Conservation (phyloP, 2,329 filamentous ascomycete species). For the Cadophora luteo-olivacea region DNA sequence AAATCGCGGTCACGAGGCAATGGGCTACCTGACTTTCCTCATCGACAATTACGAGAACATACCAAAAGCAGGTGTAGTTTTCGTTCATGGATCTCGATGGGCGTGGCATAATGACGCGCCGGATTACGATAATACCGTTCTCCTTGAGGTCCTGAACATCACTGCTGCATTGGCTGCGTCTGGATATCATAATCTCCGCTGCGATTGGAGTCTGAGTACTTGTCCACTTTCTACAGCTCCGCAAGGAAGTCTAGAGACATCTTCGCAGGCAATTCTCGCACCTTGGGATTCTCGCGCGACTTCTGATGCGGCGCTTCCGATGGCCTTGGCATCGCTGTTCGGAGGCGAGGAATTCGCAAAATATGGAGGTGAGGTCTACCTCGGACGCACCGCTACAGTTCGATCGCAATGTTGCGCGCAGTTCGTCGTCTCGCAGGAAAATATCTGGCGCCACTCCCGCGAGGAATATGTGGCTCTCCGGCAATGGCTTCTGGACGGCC, state of each 20-base stretch:
- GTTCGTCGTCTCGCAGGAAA: constrained; percentile 57
- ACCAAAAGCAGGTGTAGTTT: constrained; percentile 48
- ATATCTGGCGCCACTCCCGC: constrained; percentile 54
- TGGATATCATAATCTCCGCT: constrained; percentile 57
- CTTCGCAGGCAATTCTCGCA: constrained; percentile 47
- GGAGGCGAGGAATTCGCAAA: constrained; percentile 43
- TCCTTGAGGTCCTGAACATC: constrained; percentile 49
- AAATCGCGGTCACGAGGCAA: constrained; percentile 55
- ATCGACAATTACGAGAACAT: constrained; percentile 53
- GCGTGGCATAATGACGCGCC: constrained; percentile 54
- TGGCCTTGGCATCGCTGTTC: constrained; percentile 46
- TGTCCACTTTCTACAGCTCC: constrained; percentile 45
- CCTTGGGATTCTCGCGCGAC: constrained; percentile 52
- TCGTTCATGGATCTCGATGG: constrained; percentile 51
- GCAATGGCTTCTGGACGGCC: constrained; percentile 57
- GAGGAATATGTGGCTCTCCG: constrained; percentile 59
- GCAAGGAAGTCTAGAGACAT: constrained; percentile 51
- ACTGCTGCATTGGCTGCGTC: constrained; percentile 46
- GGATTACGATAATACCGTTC: constrained; percentile 52
- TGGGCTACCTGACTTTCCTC: constrained; percentile 54
- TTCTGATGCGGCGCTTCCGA: constrained; percentile 48
- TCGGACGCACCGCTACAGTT: constrained; percentile 50
- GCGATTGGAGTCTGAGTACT: constrained; percentile 55
- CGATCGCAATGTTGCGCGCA: constrained; percentile 59
- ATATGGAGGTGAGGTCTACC: constrained; percentile 42